phyloP scores from a whole-genome alignment of 2,329 filamentous ascomycete genomes.

The Byssochlamys sp. region DNA sequence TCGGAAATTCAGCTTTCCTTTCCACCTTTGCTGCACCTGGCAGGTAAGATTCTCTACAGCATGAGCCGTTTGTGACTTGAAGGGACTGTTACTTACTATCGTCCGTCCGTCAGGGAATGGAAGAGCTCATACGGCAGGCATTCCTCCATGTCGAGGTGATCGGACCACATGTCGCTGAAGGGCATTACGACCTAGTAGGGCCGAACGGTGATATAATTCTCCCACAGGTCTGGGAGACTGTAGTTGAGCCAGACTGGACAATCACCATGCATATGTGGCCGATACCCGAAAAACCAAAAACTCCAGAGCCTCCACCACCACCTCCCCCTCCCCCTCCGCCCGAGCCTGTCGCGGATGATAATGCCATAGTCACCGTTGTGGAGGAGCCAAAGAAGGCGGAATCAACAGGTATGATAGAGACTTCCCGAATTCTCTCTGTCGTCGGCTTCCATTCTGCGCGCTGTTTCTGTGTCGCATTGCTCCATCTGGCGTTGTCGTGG shows the following conservation, averaged over 20 bases:
- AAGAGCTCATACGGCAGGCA: slow-evolving; percentile 74
- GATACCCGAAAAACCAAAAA: slow-evolving; percentile 43
- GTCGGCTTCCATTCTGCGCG: background rate
- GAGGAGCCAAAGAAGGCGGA: slow-evolving; percentile 24
- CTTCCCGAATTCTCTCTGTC: background rate
- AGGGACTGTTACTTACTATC: slow-evolving; percentile 1
- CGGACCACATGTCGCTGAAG: slow-evolving; percentile 64
- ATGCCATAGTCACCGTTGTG: slow-evolving; percentile 6
- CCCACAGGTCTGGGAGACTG: slow-evolving; percentile 70
- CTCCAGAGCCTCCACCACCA: slow-evolving; percentile 26
- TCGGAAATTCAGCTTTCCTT: slow-evolving; percentile 86
- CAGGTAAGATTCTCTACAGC: slow-evolving; percentile 47
- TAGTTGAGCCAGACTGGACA: slow-evolving; percentile 67
- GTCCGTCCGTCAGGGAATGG: slow-evolving; percentile 58
- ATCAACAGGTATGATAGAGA: slow-evolving; percentile 20
- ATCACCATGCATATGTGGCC: slow-evolving; percentile 62
- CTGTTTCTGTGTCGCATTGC: background rate
- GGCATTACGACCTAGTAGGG: slow-evolving; percentile 70
- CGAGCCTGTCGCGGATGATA: slow-evolving; percentile 11
- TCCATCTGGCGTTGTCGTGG: background rate
- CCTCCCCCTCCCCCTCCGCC: slow-evolving; percentile 16
- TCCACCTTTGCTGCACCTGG: slow-evolving; percentile 75
- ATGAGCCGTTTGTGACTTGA: background rate
- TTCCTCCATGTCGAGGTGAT: slow-evolving; percentile 70
- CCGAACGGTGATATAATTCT: slow-evolving; percentile 76